Percentiles rank a stretch among this genome's conserved stretches.
Conservation (phyloP, 108 stramenopile genomes). For the Cyclostephanos tholiformis region DNA sequence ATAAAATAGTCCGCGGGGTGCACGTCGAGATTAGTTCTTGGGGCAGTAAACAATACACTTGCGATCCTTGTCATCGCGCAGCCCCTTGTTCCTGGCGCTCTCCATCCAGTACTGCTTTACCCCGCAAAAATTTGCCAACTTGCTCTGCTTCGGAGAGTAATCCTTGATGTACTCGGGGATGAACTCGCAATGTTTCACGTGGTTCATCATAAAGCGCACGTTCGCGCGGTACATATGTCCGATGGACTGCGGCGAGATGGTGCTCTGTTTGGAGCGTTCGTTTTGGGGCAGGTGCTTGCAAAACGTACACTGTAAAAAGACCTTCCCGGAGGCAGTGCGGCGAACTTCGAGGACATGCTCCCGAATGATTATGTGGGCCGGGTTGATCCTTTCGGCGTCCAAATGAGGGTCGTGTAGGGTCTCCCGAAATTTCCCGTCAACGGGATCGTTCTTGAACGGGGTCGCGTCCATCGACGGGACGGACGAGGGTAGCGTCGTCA, state of each 20-base stretch:
- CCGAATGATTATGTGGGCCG: constrained; percentile 1
- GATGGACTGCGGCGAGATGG: background rate
- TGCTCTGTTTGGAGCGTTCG: background rate
- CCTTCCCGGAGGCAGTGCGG: background rate
- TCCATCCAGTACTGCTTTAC: background rate
- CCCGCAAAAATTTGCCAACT: background rate
- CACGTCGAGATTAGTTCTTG: background rate
- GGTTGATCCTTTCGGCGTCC: background rate
- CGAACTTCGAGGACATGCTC: background rate
- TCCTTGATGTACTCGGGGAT: background rate
- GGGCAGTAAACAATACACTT: constrained; percentile 1
- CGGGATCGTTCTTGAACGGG: constrained; percentile 4
- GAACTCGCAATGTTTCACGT: background rate
- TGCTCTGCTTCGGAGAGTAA: background rate
- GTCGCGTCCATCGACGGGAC: background rate
- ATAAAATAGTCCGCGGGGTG: too few species aligned
- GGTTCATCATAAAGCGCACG: background rate
- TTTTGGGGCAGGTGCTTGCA: constrained; percentile 5
- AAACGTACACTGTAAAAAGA: background rate
- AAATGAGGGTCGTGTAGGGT: background rate
- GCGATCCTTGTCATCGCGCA: background rate
- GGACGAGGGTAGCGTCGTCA: background rate
- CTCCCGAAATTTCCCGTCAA: background rate
- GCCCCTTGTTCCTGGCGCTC: background rate
- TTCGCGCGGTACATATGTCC: background rate